Evolutionary conservation across 305 asterid species (phyloP).

Genomic region (Andrographis paniculata): DNA sequence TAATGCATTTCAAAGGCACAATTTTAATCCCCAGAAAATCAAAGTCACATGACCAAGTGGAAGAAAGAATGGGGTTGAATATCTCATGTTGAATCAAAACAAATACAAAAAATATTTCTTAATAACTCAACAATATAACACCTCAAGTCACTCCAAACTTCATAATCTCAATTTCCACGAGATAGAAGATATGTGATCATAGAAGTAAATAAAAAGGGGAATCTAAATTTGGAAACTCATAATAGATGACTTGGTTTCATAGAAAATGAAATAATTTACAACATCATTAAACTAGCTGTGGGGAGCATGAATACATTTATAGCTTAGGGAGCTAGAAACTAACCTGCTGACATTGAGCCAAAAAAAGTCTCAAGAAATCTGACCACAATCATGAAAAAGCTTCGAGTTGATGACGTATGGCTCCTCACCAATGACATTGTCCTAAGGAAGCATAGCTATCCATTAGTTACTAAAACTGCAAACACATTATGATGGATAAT

Average conservation of each 20-base stretch:
- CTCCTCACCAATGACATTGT: slow-evolving; percentile 94
- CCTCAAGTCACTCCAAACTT: too few relatives aligned
- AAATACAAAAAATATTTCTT: too few relatives aligned
- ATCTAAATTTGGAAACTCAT: too few relatives aligned
- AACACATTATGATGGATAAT: slow-evolving; percentile 19
- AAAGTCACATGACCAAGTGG: too few relatives aligned
- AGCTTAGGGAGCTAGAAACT: slow-evolving; percentile 19
- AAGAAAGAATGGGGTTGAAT: too few relatives aligned
- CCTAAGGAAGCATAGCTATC: slow-evolving; percentile 36
- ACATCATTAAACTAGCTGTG: neutral
- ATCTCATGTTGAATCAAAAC: too few relatives aligned
- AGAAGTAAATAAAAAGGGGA: too few relatives aligned
- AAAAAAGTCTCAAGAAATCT: slow-evolving; percentile 94
- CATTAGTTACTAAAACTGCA: slow-evolving; percentile 16
- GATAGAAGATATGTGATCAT: too few relatives aligned
- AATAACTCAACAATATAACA: too few relatives aligned
- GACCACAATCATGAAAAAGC: slow-evolving; percentile 70
- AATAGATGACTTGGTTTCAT: slow-evolving; percentile 11
- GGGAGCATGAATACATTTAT: neutral
- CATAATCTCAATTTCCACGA: too few relatives aligned
- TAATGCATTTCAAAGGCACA: too few relatives aligned
- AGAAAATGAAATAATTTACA: slow-evolving; percentile 8
- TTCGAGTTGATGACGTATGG: slow-evolving; percentile 65
- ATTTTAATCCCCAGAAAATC: too few relatives aligned
- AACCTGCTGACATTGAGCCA: slow-evolving; percentile 97